A percentile compares a stretch with the other conserved stretches of the same genome.
Evolutionary conservation across 2,329 filamentous ascomycete species (phyloP).

Genomic region (Cercospora berteroae): DNA sequence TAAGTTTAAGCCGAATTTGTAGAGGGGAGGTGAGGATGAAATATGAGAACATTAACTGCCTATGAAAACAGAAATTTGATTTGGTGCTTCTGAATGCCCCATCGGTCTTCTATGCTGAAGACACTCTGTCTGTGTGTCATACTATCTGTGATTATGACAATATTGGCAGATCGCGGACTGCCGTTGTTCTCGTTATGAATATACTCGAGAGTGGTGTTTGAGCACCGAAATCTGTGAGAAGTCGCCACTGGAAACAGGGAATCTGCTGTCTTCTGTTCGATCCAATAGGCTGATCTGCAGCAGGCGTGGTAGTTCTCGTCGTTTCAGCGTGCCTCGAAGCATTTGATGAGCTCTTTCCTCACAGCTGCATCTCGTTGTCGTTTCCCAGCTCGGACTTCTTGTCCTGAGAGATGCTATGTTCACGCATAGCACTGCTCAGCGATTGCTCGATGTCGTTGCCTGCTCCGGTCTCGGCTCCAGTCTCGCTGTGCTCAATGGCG

Average conservation of each 20-base stretch:
- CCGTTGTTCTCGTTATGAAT: neutral
- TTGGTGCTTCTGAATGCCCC: neutral
- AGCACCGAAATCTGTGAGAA: neutral
- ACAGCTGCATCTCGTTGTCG: neutral
- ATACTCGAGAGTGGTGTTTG: neutral
- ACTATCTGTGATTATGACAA: neutral
- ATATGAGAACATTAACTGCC: no score
- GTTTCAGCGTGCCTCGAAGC: neutral
- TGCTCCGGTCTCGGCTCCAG: neutral
- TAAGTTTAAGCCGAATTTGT: slow-evolving; percentile 33
- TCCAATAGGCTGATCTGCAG: neutral
- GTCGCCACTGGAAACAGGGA: neutral
- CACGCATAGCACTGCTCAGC: neutral
- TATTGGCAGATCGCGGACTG: neutral
- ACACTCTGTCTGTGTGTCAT: neutral
- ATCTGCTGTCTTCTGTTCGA: neutral
- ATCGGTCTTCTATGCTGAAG: neutral
- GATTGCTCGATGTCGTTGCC: neutral
- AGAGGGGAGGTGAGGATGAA: neutral
- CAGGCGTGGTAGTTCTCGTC: neutral
- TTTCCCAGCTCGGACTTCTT: neutral
- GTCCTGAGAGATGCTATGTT: neutral
- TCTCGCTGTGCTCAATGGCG: neutral
- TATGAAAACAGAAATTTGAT: neutral
- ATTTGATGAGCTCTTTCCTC: neutral